Base-by-base conservation (phyloP, 2,329 filamentous ascomycete genomes). In the Alternaria alternata region DNA sequence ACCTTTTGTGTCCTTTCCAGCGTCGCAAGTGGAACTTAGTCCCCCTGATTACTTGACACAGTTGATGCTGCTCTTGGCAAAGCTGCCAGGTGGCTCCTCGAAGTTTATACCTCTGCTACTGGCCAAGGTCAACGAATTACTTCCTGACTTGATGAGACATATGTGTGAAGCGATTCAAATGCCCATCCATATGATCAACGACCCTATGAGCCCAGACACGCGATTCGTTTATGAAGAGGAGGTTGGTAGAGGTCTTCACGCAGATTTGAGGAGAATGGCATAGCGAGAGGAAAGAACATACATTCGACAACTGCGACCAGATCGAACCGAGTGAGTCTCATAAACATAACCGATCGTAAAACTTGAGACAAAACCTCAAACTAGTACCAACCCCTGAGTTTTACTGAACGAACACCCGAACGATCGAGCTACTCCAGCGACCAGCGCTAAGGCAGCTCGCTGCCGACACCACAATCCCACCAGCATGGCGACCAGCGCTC, bases 21-120 rank as follows among this genome's bases (percentile, higher is more conserved):
- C 61, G 1, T 64, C 64, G 8, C 63, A 66, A 34, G 6, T 68
- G 12, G 66, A 70, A 41, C 58, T 68, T 3, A 61, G 61, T 12
- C 67, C 65, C 7, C 24, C 58, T 7, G 67, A 70, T 54, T 70
- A 71, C 56, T 57, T 74, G 12, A 62, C 54, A 1, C 65, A 70
- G 38, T 63, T 62, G 1, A 63, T 64, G 3, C 56, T 59, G 6
- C 53, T 75, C 3, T 39, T 75, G 1, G 51, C 63, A 16, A 69
- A 70, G 41, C 62, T 74, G 4, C 71, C 71, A 16, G 69, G 66
- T 6, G 72, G 72, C 2, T 62, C 61, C 1, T n/a, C 47, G 0
- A 74, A 71, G 43, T 74, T 74, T 42, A 62, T 74, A 5, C 71
- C 73, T 8, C 49, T 75, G 18, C 64, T 75, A 3, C 39, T 72